Base-by-base conservation (phyloP, 2,329 filamentous ascomycete species). In the Neonectria sp. region DNA sequence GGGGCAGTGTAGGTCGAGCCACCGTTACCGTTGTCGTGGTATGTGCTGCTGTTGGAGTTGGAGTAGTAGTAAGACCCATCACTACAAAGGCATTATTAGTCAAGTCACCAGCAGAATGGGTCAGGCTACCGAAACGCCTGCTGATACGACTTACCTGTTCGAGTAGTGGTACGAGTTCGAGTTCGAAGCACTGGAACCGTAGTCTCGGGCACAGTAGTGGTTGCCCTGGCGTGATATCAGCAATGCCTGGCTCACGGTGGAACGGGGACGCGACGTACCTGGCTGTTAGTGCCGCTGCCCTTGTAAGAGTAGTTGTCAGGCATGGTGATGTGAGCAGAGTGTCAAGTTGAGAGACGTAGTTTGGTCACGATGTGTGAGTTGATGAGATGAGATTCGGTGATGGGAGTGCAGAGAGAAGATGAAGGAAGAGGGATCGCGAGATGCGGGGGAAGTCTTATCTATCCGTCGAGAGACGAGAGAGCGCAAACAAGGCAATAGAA, bases 41-140 rank as follows among this genome's bases (percentile, higher is more conserved):
- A 93, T 45, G 88, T 91, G 75, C 88, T 92, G 15, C 90, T 90
- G 69, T 92, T 86, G 52, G 90, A 81, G 81, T 93, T 93, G 77
- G 86, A 88, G 81, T 93, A 93, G 82, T 93, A 93, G 84, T 93
- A 93, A 2, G 90, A 92, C 43, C 91, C 90, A 72, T 93, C 76
- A 25, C 86, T 88, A 58, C 6, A 35, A 53, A 37, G 25, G 29
- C 31, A 25, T 9, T 15, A 15, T n/a, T 8, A 7, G 45, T 58
- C 2, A 12, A 8, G 45, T 58, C 2, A 64, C 27, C 6, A 43
- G 8, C 3, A 13, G 7, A 3, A 21, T 4, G 24, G 15, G 17
- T 29, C 2, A 33, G 31, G 33, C n/a, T 4, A 4, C 29, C 12
- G 9, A 49, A 8, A 3, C 7, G 6, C 6, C 6, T 6, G 24